A percentile compares a stretch with the other conserved stretches of the same genome.
phyloP scores from a whole-genome alignment of 495 filamentous ascomycete genomes.

The Penicillium cataractarum region DNA sequence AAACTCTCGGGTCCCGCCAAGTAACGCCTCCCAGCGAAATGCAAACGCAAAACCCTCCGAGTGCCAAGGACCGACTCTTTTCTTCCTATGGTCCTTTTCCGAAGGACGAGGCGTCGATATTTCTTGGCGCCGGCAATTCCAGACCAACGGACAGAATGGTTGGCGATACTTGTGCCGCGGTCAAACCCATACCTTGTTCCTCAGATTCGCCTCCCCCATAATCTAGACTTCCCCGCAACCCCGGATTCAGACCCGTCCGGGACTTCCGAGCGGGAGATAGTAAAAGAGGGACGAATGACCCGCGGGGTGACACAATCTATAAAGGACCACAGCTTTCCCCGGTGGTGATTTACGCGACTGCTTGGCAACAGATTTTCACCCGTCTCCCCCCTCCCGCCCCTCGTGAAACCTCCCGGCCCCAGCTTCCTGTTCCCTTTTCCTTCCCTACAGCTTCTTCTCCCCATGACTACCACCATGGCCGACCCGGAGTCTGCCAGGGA shows the following conservation, averaged over 20 bases:
- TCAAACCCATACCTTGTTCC: not conserved
- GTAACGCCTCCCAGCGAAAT: not conserved
- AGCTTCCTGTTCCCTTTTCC: not conserved
- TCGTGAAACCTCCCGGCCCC: not conserved
- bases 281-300: not conserved
- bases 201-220: not conserved
- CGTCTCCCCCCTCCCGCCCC: not conserved
- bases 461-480: conserved; percentile 15
- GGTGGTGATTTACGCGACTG: not conserved
- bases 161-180: too few species aligned
- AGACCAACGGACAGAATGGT: not conserved
- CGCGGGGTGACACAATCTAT: not conserved
- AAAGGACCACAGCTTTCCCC: not conserved
- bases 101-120: not conserved
- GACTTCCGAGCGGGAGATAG: conserved; percentile 1
- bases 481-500: conserved; percentile 22
- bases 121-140: conserved; percentile 19
- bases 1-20: conserved; percentile 2
- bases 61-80: not conserved
- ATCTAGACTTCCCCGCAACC: conserved; percentile 13
- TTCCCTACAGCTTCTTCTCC: not conserved
- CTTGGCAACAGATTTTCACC: not conserved
- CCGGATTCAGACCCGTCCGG: not conserved
- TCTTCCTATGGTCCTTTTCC: not conserved
- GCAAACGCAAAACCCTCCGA: not conserved